phyloP scores from a whole-genome alignment of 2,329 filamentous ascomycete species.

The Nothophaeocryptopus gaeumannii region DNA sequence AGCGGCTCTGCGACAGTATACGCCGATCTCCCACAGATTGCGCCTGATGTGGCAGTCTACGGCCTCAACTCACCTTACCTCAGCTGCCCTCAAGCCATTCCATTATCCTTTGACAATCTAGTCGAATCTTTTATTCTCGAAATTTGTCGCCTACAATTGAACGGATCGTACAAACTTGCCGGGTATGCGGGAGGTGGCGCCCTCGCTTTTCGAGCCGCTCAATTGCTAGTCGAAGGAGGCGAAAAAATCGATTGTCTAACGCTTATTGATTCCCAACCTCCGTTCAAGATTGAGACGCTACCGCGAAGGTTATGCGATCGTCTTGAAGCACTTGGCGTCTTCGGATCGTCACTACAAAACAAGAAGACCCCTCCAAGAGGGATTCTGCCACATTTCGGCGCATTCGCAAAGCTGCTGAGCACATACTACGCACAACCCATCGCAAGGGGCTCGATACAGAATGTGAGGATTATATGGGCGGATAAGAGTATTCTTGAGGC shows the following conservation, averaged over 20 bases:
- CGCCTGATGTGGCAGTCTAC: slow-evolving; percentile 12
- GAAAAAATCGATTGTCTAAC: slow-evolving; percentile 27
- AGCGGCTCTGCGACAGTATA: slow-evolving; percentile 4
- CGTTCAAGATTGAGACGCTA: slow-evolving; percentile 56
- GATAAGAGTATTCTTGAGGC: slow-evolving; percentile 4
- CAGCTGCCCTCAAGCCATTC: slow-evolving; percentile 13
- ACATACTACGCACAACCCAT: slow-evolving; percentile 13
- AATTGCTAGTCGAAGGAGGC: slow-evolving; percentile 13
- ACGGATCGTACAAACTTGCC: slow-evolving; percentile 37
- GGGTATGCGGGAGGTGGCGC: slow-evolving; percentile 26
- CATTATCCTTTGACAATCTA: slow-evolving; percentile 10
- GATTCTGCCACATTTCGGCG: slow-evolving; percentile 53
- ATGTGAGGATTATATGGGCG: slow-evolving; percentile 23
- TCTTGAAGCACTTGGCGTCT: slow-evolving; percentile 48
- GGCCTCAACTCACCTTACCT: slow-evolving; percentile 48
- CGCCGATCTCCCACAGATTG: slow-evolving; percentile 5
- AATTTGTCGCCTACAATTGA: slow-evolving; percentile 37
- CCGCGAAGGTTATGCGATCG: slow-evolving; percentile 54
- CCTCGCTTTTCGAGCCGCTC: slow-evolving; percentile 20
- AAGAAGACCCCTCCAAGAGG: slow-evolving; percentile 34
- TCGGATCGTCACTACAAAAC: slow-evolving; percentile 22
- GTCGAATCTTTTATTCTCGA: slow-evolving; percentile 23
- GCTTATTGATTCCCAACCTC: slow-evolving; percentile 33
- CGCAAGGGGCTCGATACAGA: slow-evolving; percentile 28
- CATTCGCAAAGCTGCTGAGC: slow-evolving; percentile 48